Evolutionary conservation across 179 eudicot species (phyloP), one percentile per base, ranked within the genome.

Genomic region (Silene noctiflora): DNA sequence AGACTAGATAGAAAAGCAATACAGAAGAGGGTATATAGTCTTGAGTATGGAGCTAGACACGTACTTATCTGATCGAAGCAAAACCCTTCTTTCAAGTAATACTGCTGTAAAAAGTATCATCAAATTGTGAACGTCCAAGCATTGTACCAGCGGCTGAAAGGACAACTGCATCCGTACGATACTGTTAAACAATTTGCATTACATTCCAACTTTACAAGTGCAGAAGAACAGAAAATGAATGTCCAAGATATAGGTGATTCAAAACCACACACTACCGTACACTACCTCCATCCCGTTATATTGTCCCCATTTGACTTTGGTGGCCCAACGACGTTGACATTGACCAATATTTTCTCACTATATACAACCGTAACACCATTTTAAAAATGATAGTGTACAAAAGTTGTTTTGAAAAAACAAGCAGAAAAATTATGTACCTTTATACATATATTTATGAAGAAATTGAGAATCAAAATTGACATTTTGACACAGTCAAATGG

Each of bases 51-150:
- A 67, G 22, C 13, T 35, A 17, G 71, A 73, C n/a, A 79, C 27
- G 33, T 92, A 92, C 97, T 87, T 92, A 84, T 85, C 88, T 25
- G 97, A 92, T 72, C 91, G 87, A 24, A 92, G 85, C 84, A 92
- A 80, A 74, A 92, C 78, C 92, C 96, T 86, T 60, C 93, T 85
- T 76, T 92, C 97, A 67, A 92, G 91, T 78, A 92, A 74, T 27
- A 91, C 96, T 42, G 97, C 90, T 25, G 96, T 92, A 76, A 92
- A 91, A 67, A 92, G 87, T 81, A 78, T 81, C 79, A 92, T 89
- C 75, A 92, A 78, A 83, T 92, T 92, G 83, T 88, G 92, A 71
- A 88, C 92, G 79, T 91, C 97, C 88, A 92, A 84, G 83, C 96
- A 89, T 84, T 91, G 93, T 67, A 92, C 81, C 83, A 92, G 75